Evolutionary conservation across 108 stramenopile species (phyloP).

Genomic region (Aurantiochytrium sp.): DNA sequence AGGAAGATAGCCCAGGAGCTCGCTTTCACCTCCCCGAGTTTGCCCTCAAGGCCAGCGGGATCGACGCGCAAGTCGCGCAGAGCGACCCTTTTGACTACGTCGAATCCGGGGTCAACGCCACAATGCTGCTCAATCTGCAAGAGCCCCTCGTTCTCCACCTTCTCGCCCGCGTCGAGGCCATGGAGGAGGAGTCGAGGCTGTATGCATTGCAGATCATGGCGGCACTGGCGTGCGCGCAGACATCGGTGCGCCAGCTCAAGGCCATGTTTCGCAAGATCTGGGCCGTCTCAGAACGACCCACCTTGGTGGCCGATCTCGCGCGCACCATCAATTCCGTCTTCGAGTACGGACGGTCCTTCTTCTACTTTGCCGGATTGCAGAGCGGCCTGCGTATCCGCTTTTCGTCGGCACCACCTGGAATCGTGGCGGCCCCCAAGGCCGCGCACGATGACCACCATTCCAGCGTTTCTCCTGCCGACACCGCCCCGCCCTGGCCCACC

Average conservation of each 20-base stretch:
- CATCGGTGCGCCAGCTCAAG: conserved; percentile 26
- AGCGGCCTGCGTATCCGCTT: not conserved
- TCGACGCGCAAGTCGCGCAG: too few relatives aligned
- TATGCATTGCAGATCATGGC: conserved; percentile 13
- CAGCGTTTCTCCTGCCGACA: too few relatives aligned
- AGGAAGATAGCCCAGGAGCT: too few relatives aligned
- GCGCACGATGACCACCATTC: too few relatives aligned
- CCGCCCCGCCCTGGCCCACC: not conserved
- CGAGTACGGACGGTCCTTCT: not conserved
- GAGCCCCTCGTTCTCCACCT: not conserved
- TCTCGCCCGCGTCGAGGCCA: not conserved
- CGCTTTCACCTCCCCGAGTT: too few relatives aligned
- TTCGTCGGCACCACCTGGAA: not conserved
- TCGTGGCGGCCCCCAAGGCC: too few relatives aligned
- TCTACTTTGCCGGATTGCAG: not conserved
- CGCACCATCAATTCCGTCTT: not conserved
- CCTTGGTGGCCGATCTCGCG: not conserved
- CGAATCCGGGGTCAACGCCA: not conserved
- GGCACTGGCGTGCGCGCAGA: not conserved
- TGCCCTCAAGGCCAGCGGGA: too few relatives aligned
- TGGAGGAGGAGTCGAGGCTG: not conserved
- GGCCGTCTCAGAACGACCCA: not conserved
- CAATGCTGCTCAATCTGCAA: not conserved
- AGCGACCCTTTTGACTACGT: not conserved
- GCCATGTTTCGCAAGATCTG: not conserved